Evolutionary conservation across 192 early-diverging fungal genomes (phyloP).

Genomic region (Kickxella alabastrina): DNA sequence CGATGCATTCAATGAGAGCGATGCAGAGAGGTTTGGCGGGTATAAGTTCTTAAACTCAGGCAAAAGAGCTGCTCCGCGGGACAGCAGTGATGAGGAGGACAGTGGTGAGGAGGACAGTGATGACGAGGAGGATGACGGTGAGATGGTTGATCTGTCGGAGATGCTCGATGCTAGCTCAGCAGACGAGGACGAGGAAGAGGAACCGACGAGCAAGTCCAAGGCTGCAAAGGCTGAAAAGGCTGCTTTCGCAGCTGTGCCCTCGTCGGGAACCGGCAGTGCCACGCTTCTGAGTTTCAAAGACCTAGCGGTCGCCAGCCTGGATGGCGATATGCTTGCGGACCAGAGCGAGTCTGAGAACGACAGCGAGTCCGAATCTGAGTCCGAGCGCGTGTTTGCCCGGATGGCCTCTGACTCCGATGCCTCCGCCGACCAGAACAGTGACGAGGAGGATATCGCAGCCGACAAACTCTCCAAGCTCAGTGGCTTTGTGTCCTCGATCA

Average conservation of each 20-base stretch:
- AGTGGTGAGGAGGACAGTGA: slow-evolving; percentile 41
- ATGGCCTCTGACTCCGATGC: slow-evolving; percentile 44
- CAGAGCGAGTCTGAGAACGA: not conserved
- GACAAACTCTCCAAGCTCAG: slow-evolving; percentile 53
- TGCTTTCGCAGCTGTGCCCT: not conserved
- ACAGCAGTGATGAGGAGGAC: slow-evolving; percentile 23
- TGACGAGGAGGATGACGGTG: slow-evolving; percentile 52
- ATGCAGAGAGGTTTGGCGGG: slow-evolving; percentile 78
- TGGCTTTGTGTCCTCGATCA: slow-evolving; percentile 62
- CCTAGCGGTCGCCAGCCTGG: slow-evolving; percentile 24
- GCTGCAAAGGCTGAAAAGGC: too few relatives aligned
- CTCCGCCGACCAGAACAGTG: slow-evolving; percentile 22
- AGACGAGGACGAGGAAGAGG: slow-evolving; percentile 12
- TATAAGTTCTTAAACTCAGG: slow-evolving; percentile 57
- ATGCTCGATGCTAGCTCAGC: slow-evolving; percentile 51
- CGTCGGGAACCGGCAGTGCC: slow-evolving; percentile 1
- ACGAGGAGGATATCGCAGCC: slow-evolving; percentile 31
- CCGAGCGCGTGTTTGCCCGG: slow-evolving; percentile 18
- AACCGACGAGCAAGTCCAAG: not conserved
- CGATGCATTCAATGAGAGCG: slow-evolving; percentile 80
- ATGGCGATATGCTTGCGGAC: not conserved
- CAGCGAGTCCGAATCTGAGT: not conserved
- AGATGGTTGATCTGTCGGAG: slow-evolving; percentile 59
- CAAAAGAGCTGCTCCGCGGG: slow-evolving; percentile 14
- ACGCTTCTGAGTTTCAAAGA: slow-evolving; percentile 15